Conservation (phyloP, 2,329 filamentous ascomycete genomes). For the Microsporum canis region DNA sequence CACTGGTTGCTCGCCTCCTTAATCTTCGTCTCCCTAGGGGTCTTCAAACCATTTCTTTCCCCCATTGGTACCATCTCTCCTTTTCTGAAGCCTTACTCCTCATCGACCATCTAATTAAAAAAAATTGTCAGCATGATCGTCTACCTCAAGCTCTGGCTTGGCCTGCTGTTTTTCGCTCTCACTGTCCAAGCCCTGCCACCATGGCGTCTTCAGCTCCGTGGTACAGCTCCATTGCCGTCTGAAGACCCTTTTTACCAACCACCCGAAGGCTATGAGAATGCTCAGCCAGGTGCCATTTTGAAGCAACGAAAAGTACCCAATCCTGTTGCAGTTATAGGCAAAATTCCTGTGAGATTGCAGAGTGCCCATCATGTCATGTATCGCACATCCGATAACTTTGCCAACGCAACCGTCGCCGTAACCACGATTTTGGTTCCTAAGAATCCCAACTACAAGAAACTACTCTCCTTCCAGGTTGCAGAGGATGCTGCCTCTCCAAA, state of each 20-base stretch:
- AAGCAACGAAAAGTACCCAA: constrained; percentile 18
- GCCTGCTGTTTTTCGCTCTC: neutral
- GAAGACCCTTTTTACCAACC: constrained; percentile 23
- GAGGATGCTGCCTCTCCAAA: constrained; percentile 21
- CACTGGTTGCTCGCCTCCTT: neutral
- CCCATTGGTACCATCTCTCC: neutral
- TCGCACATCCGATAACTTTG: constrained; percentile 29
- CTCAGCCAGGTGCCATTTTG: constrained; percentile 21
- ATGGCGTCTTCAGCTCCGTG: neutral
- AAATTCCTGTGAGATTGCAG: constrained; percentile 17
- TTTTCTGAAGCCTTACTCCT: neutral
- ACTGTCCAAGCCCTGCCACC: constrained; percentile 3
- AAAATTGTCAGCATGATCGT: neutral
- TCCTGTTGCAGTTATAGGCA: constrained; percentile 18
- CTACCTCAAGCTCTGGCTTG: neutral
- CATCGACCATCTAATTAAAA: neutral
- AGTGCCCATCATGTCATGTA: constrained; percentile 31
- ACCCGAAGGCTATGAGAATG: constrained; percentile 20
- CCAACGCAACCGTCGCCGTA: constrained; percentile 29
- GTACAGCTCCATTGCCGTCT: constrained; percentile 13
- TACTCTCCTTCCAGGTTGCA: constrained; percentile 36
- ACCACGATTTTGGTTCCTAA: constrained; percentile 32
- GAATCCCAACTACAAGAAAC: constrained; percentile 20
- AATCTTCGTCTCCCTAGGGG: neutral
- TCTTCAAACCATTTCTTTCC: too few relatives aligned